Conservation (phyloP, 306 rosid species). For the Rosa multiflora region DNA sequence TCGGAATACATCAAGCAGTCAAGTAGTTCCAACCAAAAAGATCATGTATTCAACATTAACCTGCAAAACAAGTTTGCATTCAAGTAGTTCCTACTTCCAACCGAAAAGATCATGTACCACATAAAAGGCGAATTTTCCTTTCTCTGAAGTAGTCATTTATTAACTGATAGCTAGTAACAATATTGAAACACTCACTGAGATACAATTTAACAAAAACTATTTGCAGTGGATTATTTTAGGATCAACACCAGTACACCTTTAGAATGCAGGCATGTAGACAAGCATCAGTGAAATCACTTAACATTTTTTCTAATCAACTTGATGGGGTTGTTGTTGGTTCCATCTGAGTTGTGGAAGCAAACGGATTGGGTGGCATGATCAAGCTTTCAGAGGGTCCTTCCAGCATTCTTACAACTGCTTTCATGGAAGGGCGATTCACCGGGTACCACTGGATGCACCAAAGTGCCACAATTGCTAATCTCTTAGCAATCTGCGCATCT, state of each 20-base stretch:
- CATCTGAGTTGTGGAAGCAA: background rate
- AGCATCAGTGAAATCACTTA: background rate
- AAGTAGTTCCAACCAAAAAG: too few species aligned
- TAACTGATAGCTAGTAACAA: too few species aligned
- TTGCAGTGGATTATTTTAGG: background rate
- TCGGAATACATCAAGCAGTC: too few species aligned
- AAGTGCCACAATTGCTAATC: background rate
- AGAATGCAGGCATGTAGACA: background rate
- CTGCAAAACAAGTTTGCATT: too few species aligned
- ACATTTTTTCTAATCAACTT: background rate
- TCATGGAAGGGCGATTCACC: slow-evolving; percentile 12
- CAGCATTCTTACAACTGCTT: slow-evolving; percentile 17
- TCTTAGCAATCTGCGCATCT: slow-evolving; percentile 3
- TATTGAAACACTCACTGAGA: too few species aligned
- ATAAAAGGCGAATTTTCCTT: background rate
- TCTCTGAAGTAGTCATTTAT: background rate
- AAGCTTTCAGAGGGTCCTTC: slow-evolving; percentile 8
- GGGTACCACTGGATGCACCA: slow-evolving; percentile 26
- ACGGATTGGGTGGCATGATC: slow-evolving; percentile 12
- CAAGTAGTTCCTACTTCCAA: too few species aligned
- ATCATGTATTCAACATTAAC: too few species aligned
- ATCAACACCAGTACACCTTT: background rate
- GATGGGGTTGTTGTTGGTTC: background rate
- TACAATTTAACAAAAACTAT: background rate
- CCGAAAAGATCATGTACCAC: too few species aligned